Evolutionary conservation across 2,329 filamentous ascomycete species (phyloP).

Genomic region (Fusarium ramigenum): DNA sequence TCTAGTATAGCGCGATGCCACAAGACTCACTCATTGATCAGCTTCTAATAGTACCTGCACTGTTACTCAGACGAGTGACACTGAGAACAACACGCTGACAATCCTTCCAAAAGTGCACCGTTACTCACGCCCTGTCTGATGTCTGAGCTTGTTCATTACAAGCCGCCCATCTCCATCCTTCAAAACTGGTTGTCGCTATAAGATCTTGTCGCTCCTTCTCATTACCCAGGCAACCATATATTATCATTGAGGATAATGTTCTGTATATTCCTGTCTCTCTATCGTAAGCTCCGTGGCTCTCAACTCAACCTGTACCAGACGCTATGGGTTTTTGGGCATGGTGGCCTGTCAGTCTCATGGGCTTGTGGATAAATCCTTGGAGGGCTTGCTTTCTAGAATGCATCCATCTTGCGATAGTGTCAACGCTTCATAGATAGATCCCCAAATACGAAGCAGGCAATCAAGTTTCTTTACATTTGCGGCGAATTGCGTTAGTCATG

Average conservation of each 20-base stretch:
- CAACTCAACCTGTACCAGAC: background rate
- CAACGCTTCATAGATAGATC: background rate
- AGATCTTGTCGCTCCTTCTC: background rate
- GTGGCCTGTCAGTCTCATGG: background rate
- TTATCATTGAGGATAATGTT: background rate
- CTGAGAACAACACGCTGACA: no score
- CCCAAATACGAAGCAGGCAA: background rate
- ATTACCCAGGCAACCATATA: background rate
- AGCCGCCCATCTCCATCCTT: background rate
- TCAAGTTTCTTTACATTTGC: background rate
- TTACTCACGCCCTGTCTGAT: background rate
- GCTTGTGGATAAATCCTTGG: background rate
- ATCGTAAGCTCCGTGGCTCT: no score
- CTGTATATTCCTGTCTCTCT: background rate
- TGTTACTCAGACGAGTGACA: background rate
- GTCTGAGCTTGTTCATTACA: background rate
- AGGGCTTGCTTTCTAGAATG: background rate
- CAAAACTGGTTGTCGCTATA: background rate
- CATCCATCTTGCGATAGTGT: background rate
- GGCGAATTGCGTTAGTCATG: conserved; percentile 9
- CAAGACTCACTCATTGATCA: background rate
- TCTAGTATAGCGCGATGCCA: no score
- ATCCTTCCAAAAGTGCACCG: background rate
- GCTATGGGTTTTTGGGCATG: background rate
- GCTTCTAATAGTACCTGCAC: background rate